Evolutionary conservation across 78 protist genomes (phyloP).

Genomic region (Acrasis kona): DNA sequence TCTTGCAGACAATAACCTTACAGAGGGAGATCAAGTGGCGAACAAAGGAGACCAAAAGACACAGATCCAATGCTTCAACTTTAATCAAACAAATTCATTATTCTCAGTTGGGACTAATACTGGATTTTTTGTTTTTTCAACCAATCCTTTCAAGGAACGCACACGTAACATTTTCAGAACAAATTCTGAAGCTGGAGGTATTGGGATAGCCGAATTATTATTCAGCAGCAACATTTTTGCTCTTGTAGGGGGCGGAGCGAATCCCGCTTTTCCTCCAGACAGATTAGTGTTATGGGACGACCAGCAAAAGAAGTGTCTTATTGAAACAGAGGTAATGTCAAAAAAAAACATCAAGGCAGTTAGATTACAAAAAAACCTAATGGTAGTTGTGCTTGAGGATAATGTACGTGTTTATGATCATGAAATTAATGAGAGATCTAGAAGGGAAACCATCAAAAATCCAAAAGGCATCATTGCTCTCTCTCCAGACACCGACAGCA

Average conservation of each 20-base stretch:
- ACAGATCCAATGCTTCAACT: conserved; percentile 17
- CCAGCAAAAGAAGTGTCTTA: conserved; percentile 56
- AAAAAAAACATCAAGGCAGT: conserved; percentile 77
- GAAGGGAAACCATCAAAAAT: conserved; percentile 73
- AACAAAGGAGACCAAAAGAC: no score
- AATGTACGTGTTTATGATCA: conserved; percentile 67
- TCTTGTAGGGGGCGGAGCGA: conserved; percentile 90
- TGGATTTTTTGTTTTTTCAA: conserved; percentile 82
- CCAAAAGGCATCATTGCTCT: conserved; percentile 59
- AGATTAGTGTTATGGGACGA: conserved; percentile 95
- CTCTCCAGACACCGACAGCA: neutral
- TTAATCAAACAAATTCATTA: conserved; percentile 75
- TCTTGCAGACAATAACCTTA: no score
- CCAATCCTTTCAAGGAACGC: conserved; percentile 83
- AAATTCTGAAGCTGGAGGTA: conserved; percentile 68
- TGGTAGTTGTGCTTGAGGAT: conserved; percentile 80
- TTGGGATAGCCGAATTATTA: conserved; percentile 88
- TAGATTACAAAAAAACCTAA: conserved; percentile 75
- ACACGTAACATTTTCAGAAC: conserved; percentile 61
- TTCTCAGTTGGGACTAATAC: conserved; percentile 79
- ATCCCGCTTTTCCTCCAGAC: conserved; percentile 75
- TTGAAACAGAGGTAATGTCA: conserved; percentile 77
- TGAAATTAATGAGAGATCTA: conserved; percentile 64
- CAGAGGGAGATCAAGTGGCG: no score
- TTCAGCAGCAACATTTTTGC: conserved; percentile 91